Evolutionary conservation across 306 rosid species (phyloP).

Genomic region (Dryas drummondii): DNA sequence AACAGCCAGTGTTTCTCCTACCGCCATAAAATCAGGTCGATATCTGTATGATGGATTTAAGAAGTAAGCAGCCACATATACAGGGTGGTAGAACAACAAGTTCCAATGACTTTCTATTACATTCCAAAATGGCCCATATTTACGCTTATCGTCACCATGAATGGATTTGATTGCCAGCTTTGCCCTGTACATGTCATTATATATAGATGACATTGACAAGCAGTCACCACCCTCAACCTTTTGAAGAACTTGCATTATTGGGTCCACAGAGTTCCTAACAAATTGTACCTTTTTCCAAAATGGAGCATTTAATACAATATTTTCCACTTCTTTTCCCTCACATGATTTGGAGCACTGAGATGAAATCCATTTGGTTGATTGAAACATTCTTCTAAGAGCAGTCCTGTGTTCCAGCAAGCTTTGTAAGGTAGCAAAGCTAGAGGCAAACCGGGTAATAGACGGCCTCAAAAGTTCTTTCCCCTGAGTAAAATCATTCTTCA

Average conservation of each 20-base stretch:
- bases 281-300: conserved; percentile 88
- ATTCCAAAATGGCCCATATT: conserved; percentile 84
- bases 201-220: conserved; percentile 77
- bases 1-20: conserved; percentile 41
- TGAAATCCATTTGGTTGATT: conserved; percentile 82
- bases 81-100: conserved; percentile 76
- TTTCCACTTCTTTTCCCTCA: conserved; percentile 87
- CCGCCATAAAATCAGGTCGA: conserved; percentile 76
- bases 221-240: conserved; percentile 60
- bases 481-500: conserved; percentile 76
- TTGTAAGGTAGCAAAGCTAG: conserved; percentile 80
- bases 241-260: conserved; percentile 75
- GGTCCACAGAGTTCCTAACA: conserved; percentile 72
- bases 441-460: conserved; percentile 57
- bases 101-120: conserved; percentile 80
- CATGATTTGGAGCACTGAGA: conserved; percentile 59
- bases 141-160: conserved; percentile 67
- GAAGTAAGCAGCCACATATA: conserved; percentile 89
- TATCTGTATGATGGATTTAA: conserved; percentile 86
- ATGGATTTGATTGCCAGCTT: conserved; percentile 70
- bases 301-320: conserved; percentile 53
- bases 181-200: conserved; percentile 76
- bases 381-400: conserved; percentile 69
- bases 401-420: conserved; percentile 74
- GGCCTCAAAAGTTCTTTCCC: conserved; percentile 81